Conservation (phyloP, 1,284 basidiomycete species). For the Irpex lacteus region DNA sequence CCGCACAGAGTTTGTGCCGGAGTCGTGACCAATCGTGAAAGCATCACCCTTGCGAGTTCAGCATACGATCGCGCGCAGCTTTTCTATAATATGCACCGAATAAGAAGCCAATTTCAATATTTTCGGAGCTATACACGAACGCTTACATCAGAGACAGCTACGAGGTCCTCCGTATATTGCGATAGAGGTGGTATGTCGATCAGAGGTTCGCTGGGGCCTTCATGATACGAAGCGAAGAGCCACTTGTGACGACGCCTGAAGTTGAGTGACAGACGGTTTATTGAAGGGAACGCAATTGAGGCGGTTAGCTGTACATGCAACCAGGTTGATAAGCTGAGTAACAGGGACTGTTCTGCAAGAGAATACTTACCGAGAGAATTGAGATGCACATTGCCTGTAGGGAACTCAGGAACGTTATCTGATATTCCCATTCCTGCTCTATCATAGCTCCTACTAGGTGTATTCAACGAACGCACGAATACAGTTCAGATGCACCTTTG, state of each 20-base stretch:
- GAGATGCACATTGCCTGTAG: constrained; percentile 50
- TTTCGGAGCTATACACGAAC: no score
- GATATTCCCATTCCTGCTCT: constrained; percentile 46
- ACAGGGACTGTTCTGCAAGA: constrained; percentile 19
- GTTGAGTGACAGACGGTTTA: constrained; percentile 41
- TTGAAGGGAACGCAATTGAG: neutral
- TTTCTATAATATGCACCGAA: neutral
- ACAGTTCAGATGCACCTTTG: constrained; percentile 1
- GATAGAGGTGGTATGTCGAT: constrained; percentile 7
- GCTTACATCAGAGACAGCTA: neutral
- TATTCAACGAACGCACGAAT: neutral
- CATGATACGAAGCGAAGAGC: constrained; percentile 42
- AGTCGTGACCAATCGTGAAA: constrained; percentile 9
- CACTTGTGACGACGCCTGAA: constrained; percentile 72
- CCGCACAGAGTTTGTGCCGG: neutral
- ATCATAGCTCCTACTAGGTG: constrained; percentile 38
- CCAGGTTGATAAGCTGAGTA: neutral
- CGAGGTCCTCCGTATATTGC: neutral
- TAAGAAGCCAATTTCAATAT: neutral
- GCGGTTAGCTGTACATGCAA: neutral
- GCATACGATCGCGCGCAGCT: neutral
- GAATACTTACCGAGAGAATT: constrained; percentile 33
- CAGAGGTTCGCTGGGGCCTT: constrained; percentile 4
- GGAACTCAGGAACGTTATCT: constrained; percentile 47
- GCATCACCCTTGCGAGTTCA: neutral